Percentiles rank a stretch among this genome's conserved stretches.
Conservation (phyloP, 768 basidiomycete genomes). For the Termitomyces sp. region DNA sequence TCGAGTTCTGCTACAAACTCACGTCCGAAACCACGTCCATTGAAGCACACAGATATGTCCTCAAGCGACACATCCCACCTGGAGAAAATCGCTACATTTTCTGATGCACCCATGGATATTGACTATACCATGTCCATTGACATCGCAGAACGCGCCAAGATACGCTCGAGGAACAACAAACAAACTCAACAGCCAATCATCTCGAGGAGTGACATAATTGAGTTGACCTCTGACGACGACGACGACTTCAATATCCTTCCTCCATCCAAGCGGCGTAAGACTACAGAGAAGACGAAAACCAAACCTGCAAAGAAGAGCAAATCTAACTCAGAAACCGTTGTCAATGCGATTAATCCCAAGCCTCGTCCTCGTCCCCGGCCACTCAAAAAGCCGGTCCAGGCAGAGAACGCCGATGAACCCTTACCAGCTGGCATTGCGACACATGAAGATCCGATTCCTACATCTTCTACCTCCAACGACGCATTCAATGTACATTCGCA, state of each 20-base stretch:
- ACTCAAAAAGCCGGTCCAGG: conserved; percentile 1
- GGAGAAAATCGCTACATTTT: neutral
- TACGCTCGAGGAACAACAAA: conserved; percentile 36
- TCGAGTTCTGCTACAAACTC: conserved; percentile 14
- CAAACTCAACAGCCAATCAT: conserved; percentile 1
- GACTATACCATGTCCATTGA: conserved; percentile 21
- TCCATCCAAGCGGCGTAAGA: conserved; percentile 19
- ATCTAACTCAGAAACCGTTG: conserved; percentile 14
- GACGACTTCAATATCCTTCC: conserved; percentile 23
- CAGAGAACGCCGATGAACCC: neutral
- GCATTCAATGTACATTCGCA: conserved; percentile 14
- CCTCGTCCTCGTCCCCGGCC: conserved; percentile 10
- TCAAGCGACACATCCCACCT: neutral
- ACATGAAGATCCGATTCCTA: conserved; percentile 10
- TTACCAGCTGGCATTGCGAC: conserved; percentile 4
- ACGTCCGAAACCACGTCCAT: conserved; percentile 28
- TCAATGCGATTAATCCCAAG: conserved; percentile 1
- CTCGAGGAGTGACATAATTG: conserved; percentile 32
- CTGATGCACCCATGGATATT: conserved; percentile 8
- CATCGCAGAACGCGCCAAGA: conserved; percentile 59
- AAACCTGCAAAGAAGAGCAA: conserved; percentile 16
- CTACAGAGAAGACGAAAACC: conserved; percentile 19
- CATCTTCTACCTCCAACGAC: conserved; percentile 15
- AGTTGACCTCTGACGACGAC: conserved; percentile 39
- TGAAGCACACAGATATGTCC: conserved; percentile 4